Evolutionary conservation across 2,329 filamentous ascomycete genomes (phyloP).

Genomic region (Microascus cirrosus): DNA sequence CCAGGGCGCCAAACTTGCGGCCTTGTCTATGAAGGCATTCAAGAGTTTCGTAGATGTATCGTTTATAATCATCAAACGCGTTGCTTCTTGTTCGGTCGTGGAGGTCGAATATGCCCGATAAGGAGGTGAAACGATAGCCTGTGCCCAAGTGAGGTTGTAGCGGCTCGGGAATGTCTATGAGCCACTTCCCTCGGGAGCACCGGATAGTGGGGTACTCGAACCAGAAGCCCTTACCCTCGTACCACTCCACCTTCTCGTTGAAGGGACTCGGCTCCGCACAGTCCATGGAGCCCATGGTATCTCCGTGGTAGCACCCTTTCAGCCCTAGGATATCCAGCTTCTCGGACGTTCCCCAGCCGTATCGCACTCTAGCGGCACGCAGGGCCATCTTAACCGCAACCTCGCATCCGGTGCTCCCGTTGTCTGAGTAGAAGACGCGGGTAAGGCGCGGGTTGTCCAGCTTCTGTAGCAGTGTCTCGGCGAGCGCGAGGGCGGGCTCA

Average conservation of each 20-base stretch:
- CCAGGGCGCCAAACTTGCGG: constrained; percentile 61
- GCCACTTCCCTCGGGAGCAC: constrained; percentile 56
- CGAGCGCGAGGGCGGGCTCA: constrained; percentile 60
- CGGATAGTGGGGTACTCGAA: constrained; percentile 67
- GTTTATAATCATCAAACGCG: constrained; percentile 40
- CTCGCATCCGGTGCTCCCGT: constrained; percentile 73
- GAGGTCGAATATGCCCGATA: constrained; percentile 52
- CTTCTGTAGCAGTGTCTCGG: constrained; percentile 48
- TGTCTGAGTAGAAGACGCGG: constrained; percentile 74
- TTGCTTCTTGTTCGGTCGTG: constrained; percentile 30
- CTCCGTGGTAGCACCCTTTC: constrained; percentile 75
- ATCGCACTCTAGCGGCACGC: constrained; percentile 54
- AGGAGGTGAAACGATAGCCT: constrained; percentile 28
- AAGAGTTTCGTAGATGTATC: constrained; percentile 46
- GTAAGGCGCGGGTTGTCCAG: constrained; percentile 49
- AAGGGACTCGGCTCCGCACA: constrained; percentile 65
- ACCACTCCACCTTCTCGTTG: constrained; percentile 83
- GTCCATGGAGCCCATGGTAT: constrained; percentile 85
- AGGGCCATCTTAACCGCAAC: constrained; percentile 81
- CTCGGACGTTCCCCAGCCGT: constrained; percentile 48
- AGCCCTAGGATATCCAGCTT: constrained; percentile 61
- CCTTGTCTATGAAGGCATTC: constrained; percentile 40
- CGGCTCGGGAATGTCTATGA: constrained; percentile 41
- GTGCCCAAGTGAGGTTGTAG: constrained; percentile 31
- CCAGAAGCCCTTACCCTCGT: constrained; percentile 68